These are phyloP conservation scores for Ophiostoma piceae DNA, from an alignment of 2,329 filamentous ascomycete species.

Conservation along the genomic window DNA sequence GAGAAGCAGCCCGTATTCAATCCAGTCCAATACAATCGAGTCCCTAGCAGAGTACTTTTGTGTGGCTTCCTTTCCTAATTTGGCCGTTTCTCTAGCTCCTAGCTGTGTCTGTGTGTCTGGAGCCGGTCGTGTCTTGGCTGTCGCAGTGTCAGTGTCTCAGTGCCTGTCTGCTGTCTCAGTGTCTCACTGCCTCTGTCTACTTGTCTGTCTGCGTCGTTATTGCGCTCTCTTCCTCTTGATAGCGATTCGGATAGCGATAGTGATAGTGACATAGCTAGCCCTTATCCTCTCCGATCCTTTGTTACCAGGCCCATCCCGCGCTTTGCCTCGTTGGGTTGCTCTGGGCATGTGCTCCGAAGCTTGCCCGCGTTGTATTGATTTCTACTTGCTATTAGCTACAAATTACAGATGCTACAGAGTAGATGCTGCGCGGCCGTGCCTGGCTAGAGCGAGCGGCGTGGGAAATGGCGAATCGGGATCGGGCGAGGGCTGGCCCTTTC, in stretches of 20 bases:
- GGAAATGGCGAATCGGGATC: neutral
- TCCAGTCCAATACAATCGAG: neutral
- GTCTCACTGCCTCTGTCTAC: neutral
- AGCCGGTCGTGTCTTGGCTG: neutral
- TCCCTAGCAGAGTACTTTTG: slow-evolving; percentile 9
- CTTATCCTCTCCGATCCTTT: neutral
- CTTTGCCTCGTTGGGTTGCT: neutral
- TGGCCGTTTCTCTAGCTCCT: neutral
- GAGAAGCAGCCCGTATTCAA: neutral
- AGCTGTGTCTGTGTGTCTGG: slow-evolving; percentile 1
- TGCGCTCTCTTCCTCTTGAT: neutral
- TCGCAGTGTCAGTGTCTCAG: neutral
- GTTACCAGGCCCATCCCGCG: neutral
- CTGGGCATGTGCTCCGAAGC: neutral
- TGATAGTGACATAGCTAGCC: neutral
- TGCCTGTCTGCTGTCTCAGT: neutral
- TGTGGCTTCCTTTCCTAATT: neutral
- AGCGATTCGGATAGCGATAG: neutral
- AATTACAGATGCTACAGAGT: neutral
- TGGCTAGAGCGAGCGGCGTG: neutral
- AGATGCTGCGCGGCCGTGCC: neutral
- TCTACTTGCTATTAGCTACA: no score
- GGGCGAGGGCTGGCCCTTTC: neutral
- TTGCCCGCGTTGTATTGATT: neutral
- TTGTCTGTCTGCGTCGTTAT: neutral